These are phyloP conservation scores for Aspergillus sclerotialis DNA, from an alignment of 2,329 filamentous ascomycete genomes.

Conservation along the genomic window DNA sequence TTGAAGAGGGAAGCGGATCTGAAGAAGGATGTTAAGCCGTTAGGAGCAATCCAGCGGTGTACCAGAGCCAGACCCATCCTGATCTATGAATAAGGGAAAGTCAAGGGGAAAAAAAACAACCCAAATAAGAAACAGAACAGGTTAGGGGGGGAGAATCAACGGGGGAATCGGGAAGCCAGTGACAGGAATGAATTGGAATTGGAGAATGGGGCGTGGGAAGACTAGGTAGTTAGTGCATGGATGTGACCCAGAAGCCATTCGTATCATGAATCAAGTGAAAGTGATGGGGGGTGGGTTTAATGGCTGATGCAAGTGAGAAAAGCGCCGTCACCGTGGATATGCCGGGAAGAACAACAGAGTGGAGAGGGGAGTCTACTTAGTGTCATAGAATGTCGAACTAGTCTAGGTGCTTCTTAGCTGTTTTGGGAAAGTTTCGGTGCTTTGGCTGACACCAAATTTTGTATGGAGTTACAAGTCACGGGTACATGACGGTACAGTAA, in stretches of 20 bases:
- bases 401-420: background rate
- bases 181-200: no score
- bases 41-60: background rate
- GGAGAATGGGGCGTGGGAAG: background rate
- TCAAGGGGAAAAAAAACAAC: conserved; percentile 2
- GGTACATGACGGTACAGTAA: no score
- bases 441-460: background rate
- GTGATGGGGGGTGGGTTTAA: no score
- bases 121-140: no score
- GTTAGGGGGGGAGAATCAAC: no score
- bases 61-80: background rate
- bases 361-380: no score
- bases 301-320: background rate
- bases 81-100: no score
- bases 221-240: conserved; percentile 1
- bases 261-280: background rate
- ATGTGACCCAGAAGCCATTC: background rate
- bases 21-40: background rate
- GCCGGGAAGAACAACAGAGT: background rate
- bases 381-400: no score
- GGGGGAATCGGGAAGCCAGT: no score
- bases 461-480: background rate
- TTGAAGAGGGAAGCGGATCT: no score
- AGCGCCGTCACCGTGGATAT: background rate
- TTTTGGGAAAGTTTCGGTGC: background rate